Conservation (phyloP, 352 stramenopile genomes). For the Phytophthora pseudosyringae region DNA sequence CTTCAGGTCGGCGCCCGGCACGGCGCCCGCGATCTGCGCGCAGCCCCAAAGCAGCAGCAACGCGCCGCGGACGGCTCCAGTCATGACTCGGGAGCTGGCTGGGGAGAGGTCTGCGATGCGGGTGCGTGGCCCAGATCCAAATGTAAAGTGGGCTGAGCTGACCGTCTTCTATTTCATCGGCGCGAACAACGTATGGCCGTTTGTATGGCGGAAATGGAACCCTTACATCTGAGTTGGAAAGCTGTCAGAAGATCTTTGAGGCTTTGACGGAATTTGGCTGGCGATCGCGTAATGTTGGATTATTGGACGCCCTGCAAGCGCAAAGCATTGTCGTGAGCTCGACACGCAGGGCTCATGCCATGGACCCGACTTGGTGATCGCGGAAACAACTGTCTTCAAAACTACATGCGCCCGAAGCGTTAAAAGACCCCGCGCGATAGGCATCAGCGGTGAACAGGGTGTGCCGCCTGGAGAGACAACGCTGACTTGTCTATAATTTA, state of each 20-base stretch:
- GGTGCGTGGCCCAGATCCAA: constrained; percentile 21
- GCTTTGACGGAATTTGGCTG: not conserved
- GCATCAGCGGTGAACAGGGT: too few species aligned
- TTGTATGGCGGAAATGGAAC: constrained; percentile 21
- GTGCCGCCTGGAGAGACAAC: too few species aligned
- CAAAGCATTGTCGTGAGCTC: not conserved
- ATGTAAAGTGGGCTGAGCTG: constrained; percentile 25
- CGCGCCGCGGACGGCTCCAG: not conserved
- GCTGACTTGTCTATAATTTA: too few species aligned
- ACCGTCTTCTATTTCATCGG: not conserved
- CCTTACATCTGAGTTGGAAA: constrained; percentile 12
- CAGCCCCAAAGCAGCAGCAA: constrained; percentile 31
- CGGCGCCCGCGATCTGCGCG: constrained; percentile 8
- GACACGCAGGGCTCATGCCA: too few species aligned
- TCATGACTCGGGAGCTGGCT: constrained; percentile 9
- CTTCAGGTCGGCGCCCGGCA: constrained; percentile 26
- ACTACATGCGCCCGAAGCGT: too few species aligned
- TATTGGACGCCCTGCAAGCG: constrained; percentile 5
- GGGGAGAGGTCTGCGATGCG: not conserved
- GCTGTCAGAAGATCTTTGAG: not conserved
- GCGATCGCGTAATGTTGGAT: not conserved
- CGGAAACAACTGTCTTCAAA: too few species aligned
- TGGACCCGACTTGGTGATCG: too few species aligned
- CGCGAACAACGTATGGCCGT: constrained; percentile 8
- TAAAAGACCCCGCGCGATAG: too few species aligned